A percentile compares a stretch with the other conserved stretches of the same genome.
Evolutionary conservation across 306 rosid species (phyloP).

Genomic region (Trichosanthes cucumerina): DNA sequence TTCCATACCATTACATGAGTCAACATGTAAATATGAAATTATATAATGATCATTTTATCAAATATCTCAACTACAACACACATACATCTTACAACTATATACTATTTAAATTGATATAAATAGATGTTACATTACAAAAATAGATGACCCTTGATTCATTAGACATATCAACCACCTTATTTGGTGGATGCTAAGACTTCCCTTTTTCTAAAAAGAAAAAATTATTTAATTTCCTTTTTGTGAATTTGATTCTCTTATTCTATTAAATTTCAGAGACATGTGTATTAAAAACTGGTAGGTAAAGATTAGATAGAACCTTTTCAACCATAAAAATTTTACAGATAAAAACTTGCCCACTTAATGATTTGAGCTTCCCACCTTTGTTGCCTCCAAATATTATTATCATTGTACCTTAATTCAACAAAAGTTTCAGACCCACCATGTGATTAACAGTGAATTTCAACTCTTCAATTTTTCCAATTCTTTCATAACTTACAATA

Average conservation of each 20-base stretch:
- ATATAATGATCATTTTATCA: neutral
- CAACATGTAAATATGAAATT: neutral
- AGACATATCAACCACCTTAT: slow-evolving; percentile 28
- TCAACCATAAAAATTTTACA: neutral
- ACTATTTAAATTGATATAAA: neutral
- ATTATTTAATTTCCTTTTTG: neutral
- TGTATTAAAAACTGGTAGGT: neutral
- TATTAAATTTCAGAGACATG: neutral
- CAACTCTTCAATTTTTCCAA: neutral
- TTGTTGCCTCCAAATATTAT: slow-evolving; percentile 11
- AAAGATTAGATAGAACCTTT: slow-evolving; percentile 1
- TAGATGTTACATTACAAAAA: neutral
- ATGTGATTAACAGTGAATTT: neutral
- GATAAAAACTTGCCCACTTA: neutral
- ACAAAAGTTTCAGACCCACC: slow-evolving; percentile 5
- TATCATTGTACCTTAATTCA: slow-evolving; percentile 9
- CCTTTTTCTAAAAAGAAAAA: neutral
- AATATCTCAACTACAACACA: too few relatives aligned
- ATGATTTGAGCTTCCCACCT: slow-evolving; percentile 7
- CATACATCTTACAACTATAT: neutral
- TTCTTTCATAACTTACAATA: neutral
- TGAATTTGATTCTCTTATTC: neutral
- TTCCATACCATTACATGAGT: too few relatives aligned
- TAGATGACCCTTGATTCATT: slow-evolving; percentile 20
- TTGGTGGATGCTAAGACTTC: neutral